Percentiles rank a stretch among this genome's conserved stretches.
Conservation (phyloP, 352 stramenopile genomes). For the Albugo candida region DNA sequence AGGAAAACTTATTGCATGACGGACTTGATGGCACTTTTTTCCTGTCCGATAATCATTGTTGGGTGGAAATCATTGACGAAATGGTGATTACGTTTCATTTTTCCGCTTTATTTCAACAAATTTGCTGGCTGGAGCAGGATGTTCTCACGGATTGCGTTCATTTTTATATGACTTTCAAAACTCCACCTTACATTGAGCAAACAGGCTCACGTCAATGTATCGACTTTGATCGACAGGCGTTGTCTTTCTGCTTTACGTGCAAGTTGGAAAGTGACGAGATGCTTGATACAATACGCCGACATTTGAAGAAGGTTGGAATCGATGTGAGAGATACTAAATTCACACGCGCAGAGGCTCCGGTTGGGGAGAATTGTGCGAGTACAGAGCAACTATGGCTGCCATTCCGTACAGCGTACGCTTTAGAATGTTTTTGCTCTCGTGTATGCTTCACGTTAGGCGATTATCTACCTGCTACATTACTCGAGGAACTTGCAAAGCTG, state of each 20-base stretch:
- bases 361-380: not conserved
- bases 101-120: no score
- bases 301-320: conserved; percentile 5
- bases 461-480: conserved; percentile 17
- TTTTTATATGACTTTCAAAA: no score
- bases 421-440: conserved; percentile 27
- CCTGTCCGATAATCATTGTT: no score
- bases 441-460: conserved; percentile 28
- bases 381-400: no score
- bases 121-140: no score
- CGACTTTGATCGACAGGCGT: conserved; percentile 9
- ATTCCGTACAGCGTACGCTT: conserved; percentile 11
- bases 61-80: no score
- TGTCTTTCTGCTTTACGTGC: conserved; percentile 9
- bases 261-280: conserved; percentile 1
- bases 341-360: not conserved
- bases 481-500: conserved; percentile 14
- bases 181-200: no score
- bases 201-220: not conserved
- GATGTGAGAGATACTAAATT: conserved; percentile 8
- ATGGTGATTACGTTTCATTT: no score
- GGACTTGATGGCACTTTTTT: no score
- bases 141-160: no score
- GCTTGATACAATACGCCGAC: no score
- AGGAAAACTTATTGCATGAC: no score